These are phyloP conservation scores for Panaeolus cyanescens DNA, from an alignment of 768 basidiomycete species.

Conservation along the genomic window DNA sequence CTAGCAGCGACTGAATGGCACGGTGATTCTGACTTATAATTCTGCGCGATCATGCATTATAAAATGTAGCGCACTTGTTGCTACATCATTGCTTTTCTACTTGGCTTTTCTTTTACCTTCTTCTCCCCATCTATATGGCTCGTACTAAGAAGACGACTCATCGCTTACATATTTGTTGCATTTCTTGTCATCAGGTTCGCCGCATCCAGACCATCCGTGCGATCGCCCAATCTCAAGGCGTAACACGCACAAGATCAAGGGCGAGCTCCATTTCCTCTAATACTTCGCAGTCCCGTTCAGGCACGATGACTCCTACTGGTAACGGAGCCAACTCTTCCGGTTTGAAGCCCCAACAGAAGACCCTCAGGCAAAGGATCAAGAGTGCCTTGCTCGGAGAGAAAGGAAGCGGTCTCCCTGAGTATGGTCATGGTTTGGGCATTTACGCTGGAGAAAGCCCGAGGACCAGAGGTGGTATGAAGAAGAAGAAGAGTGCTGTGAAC, in stretches of 20 bases:
- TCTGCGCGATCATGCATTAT: background rate
- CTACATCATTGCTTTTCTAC: background rate
- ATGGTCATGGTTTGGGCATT: constrained; percentile 17
- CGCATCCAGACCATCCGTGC: constrained; percentile 67
- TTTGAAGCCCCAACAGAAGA: constrained; percentile 21
- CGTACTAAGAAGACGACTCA: background rate
- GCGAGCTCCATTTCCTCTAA: constrained; percentile 33
- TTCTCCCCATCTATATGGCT: constrained; percentile 2
- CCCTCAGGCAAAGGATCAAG: constrained; percentile 35
- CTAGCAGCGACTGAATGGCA: background rate
- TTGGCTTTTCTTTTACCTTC: constrained; percentile 1
- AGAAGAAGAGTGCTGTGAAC: constrained; percentile 7
- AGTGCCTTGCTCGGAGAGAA: constrained; percentile 35
- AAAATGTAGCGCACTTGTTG: background rate
- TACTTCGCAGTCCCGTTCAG: constrained; percentile 11
- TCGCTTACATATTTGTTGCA: constrained; percentile 11
- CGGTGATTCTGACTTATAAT: background rate
- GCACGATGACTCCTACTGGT: constrained; percentile 16
- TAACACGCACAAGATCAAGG: constrained; percentile 43
- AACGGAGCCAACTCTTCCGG: constrained; percentile 18
- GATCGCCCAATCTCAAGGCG: constrained; percentile 10
- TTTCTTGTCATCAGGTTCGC: constrained; percentile 50
- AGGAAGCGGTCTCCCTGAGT: constrained; percentile 37
- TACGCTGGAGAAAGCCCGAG: constrained; percentile 12
- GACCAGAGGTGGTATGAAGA: constrained; percentile 1